phyloP scores from a whole-genome alignment of 257 asterid genomes.

The Jaltomata sinuosa region DNA sequence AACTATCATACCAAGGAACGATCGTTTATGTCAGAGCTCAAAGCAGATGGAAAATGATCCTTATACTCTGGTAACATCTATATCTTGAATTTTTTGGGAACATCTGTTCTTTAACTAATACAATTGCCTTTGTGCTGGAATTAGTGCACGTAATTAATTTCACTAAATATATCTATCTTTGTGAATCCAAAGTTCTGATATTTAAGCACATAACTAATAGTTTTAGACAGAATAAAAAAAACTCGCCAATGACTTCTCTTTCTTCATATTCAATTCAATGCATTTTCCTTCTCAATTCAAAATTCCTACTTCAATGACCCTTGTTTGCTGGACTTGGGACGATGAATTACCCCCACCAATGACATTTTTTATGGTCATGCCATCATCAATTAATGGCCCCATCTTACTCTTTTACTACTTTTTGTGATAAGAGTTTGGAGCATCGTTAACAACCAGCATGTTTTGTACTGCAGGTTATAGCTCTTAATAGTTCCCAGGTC shows the following conservation, averaged over 20 bases:
- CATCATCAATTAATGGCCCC: background rate
- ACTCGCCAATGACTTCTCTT: too few relatives aligned
- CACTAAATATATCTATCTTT: background rate
- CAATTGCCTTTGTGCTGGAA: background rate
- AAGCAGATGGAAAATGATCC: conserved; percentile 89
- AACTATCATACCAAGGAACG: conserved; percentile 85
- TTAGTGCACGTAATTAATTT: too few relatives aligned
- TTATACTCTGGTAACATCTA: conserved; percentile 56
- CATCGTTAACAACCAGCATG: background rate
- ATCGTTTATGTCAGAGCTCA: conserved; percentile 80
- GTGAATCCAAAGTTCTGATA: background rate
- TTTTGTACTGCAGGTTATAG: conserved; percentile 51
- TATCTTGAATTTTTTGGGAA: background rate
- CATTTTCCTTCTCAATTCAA: too few relatives aligned
- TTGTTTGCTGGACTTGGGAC: too few relatives aligned
- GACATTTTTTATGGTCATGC: too few relatives aligned
- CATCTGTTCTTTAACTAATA: background rate
- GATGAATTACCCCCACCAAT: too few relatives aligned
- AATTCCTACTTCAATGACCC: too few relatives aligned
- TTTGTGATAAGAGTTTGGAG: background rate
- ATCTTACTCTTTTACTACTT: background rate
- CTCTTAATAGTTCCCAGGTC: conserved; percentile 69
- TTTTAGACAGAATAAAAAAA: too few relatives aligned
- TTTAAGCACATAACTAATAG: too few relatives aligned
- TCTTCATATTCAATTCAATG: too few relatives aligned